These are phyloP conservation scores for Apophysomyces ossiformis DNA, from an alignment of 371 early-diverging fungal genomes.

Conservation along the genomic window DNA sequence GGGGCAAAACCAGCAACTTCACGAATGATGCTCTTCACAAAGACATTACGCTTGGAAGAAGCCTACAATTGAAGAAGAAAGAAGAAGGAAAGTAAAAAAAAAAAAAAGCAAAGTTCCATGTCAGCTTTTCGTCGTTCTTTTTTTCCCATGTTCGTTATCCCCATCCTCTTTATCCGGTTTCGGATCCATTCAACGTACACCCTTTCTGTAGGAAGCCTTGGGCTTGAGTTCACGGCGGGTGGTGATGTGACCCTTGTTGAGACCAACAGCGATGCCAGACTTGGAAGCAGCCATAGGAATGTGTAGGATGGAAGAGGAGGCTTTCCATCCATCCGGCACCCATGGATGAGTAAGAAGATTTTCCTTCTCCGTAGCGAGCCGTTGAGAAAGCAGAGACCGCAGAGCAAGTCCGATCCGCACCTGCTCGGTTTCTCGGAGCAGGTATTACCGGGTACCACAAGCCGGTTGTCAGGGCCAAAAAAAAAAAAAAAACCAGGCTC, in stretches of 20 bases:
- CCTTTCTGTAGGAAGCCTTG: slow-evolving; percentile 86
- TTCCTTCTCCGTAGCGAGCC: too few relatives aligned
- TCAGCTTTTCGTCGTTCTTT: background rate
- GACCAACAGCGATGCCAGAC: slow-evolving; percentile 80
- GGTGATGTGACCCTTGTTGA: slow-evolving; percentile 89
- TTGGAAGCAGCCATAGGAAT: slow-evolving; percentile 31
- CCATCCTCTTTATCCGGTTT: background rate
- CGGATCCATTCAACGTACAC: slow-evolving; percentile 64
- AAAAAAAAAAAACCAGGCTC: too few relatives aligned
- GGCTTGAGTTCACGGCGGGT: slow-evolving; percentile 79
- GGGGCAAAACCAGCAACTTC: slow-evolving; percentile 99
- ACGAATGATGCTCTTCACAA: slow-evolving; percentile 93
- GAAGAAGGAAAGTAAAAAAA: too few relatives aligned
- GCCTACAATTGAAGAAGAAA: slow-evolving; percentile 41
- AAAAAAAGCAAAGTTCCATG: too few relatives aligned
- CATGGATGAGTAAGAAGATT: too few relatives aligned
- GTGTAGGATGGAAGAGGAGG: slow-evolving; percentile 10
- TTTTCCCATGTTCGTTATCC: slow-evolving; percentile 14
- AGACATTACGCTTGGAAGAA: slow-evolving; percentile 85
- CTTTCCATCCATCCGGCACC: background rate
- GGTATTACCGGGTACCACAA: background rate
- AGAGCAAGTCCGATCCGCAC: background rate
- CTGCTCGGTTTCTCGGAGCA: too few relatives aligned
- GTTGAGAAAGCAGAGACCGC: background rate
- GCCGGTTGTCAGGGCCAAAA: too few relatives aligned